Conservation (phyloP, 2,329 filamentous ascomycete species). For the Pseudocercospora vitis region DNA sequence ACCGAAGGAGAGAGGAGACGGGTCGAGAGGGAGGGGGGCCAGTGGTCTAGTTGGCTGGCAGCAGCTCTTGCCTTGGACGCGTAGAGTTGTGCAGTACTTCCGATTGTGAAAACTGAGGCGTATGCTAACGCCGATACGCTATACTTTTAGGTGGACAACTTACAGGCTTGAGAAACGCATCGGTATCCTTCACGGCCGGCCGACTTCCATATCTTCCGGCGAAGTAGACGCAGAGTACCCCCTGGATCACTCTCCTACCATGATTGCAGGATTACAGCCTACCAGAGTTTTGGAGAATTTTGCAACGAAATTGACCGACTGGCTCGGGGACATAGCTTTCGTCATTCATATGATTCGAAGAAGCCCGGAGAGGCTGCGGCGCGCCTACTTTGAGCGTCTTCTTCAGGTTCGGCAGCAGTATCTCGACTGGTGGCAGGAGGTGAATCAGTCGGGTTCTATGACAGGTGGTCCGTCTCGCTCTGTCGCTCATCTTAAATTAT, state of each 20-base stretch:
- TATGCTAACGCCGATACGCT: too few relatives aligned
- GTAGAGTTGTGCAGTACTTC: too few relatives aligned
- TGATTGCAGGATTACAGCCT: background rate
- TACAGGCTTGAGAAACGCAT: slow-evolving; percentile 56
- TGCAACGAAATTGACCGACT: slow-evolving; percentile 21
- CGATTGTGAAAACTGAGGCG: too few relatives aligned
- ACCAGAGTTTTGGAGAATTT: slow-evolving; percentile 16
- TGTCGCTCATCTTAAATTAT: slow-evolving; percentile 18
- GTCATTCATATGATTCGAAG: slow-evolving; percentile 20
- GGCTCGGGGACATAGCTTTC: slow-evolving; percentile 20
- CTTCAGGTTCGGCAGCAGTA: slow-evolving; percentile 18
- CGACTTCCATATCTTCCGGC: slow-evolving; percentile 53
- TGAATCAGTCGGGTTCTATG: slow-evolving; percentile 1
- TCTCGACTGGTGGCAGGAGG: slow-evolving; percentile 17
- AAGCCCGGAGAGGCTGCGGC: slow-evolving; percentile 15
- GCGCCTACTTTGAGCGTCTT: slow-evolving; percentile 20
- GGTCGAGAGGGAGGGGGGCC: too few relatives aligned
- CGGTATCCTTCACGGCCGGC: slow-evolving; percentile 57
- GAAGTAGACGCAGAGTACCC: slow-evolving; percentile 58
- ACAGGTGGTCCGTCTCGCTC: slow-evolving; percentile 6
- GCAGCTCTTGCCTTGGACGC: too few relatives aligned
- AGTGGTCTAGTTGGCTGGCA: too few relatives aligned
- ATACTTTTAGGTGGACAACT: too few relatives aligned
- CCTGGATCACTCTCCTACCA: slow-evolving; percentile 25
- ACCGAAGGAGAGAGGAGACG: too few relatives aligned